Evolutionary conservation across 805 yeast species (phyloP).

Genomic region (Suhomyces vadensis): DNA sequence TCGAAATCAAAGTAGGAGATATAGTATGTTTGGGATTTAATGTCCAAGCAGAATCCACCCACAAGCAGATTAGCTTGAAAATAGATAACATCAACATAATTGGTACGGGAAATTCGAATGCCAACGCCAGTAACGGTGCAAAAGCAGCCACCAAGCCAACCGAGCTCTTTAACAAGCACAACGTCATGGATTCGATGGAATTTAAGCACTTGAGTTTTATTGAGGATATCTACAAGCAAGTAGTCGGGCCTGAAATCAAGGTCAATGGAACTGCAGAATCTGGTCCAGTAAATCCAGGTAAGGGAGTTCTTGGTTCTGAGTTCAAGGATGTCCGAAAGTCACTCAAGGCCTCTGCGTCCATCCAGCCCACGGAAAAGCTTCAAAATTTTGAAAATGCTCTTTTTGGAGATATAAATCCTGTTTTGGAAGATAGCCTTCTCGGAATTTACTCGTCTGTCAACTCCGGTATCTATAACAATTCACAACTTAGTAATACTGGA

Average conservation of each 20-base stretch:
- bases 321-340: neutral
- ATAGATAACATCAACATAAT: conserved; percentile 72
- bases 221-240: conserved; percentile 27
- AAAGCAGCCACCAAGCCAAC: conserved; percentile 11
- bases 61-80: conserved; percentile 81
- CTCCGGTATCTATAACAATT: conserved; percentile 59
- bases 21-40: conserved; percentile 93
- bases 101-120: conserved; percentile 30
- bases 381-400: conserved; percentile 55
- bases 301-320: neutral
- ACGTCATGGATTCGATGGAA: conserved; percentile 26
- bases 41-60: conserved; percentile 66
- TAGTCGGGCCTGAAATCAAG: neutral
- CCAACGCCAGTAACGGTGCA: conserved; percentile 14
- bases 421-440: conserved; percentile 50
- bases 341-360: neutral
- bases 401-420: conserved; percentile 58
- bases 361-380: neutral
- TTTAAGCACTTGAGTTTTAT: conserved; percentile 37
- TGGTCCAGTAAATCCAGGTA: neutral
- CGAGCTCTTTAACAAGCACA: conserved; percentile 3
- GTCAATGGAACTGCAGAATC: neutral
- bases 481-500: conserved; percentile 58
- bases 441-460: conserved; percentile 49
- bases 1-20: conserved; percentile 75